These are phyloP conservation scores for Phytophthora kernoviae DNA, from an alignment of 352 stramenopile genomes.

Conservation along the genomic window DNA sequence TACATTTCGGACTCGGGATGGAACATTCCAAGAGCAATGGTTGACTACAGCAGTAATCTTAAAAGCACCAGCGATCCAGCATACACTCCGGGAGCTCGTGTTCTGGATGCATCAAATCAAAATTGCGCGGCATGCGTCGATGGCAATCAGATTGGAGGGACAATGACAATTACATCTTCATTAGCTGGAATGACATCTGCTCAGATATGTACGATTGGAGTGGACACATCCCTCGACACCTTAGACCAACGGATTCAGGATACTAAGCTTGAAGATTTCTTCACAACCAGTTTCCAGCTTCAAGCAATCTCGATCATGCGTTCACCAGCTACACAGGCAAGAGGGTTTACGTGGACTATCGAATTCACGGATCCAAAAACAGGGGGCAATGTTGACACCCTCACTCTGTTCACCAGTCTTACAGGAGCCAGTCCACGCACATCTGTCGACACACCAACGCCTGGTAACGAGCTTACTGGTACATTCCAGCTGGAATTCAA, in stretches of 20 bases:
- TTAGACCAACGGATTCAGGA: conserved; percentile 41
- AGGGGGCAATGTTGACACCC: conserved; percentile 84
- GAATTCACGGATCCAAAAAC: conserved; percentile 57
- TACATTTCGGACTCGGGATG: conserved; percentile 87
- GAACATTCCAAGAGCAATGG: conserved; percentile 85
- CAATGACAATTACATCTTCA: conserved; percentile 55
- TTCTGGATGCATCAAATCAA: conserved; percentile 64
- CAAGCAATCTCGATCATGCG: conserved; percentile 57
- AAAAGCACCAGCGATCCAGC: conserved; percentile 29
- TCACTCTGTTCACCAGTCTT: conserved; percentile 37
- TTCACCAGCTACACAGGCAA: conserved; percentile 63
- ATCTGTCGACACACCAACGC: conserved; percentile 70
- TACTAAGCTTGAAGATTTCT: conserved; percentile 43
- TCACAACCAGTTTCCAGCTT: conserved; percentile 50
- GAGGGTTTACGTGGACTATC: conserved; percentile 85
- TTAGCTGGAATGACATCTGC: conserved; percentile 49
- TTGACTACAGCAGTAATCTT: conserved; percentile 10
- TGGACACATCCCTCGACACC: conserved; percentile 36
- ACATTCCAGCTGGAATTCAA: conserved; percentile 95
- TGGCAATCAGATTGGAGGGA: conserved; percentile 92
- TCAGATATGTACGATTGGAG: conserved; percentile 44
- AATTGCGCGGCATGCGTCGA: conserved; percentile 75
- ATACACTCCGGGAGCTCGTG: conserved; percentile 22
- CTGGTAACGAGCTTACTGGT: conserved; percentile 90
- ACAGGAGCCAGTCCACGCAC: conserved; percentile 41